Base-by-base conservation (phyloP, 1,284 basidiomycete genomes). In the Cerioporus squamosus region DNA sequence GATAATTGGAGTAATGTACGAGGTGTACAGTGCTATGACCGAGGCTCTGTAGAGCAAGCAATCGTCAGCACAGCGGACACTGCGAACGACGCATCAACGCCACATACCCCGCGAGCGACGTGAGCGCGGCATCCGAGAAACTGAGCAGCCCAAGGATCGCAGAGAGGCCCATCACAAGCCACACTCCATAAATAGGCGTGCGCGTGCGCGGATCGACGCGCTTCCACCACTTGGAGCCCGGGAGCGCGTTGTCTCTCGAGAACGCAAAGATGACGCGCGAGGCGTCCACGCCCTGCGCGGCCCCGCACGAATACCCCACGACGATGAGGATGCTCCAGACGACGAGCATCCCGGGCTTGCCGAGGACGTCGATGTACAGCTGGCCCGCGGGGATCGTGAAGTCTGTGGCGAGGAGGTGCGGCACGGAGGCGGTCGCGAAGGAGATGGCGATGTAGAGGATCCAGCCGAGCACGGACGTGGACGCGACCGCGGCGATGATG, bases 181-280 rank as follows among this genome's bases (percentile, higher is more conserved):
- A 90, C 5, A 88, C 88, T 2, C 87, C 88, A 61, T 88, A 83
- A 14, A 90, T 87, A 0, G 88, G 88, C 1, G 88, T 90, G 62
- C 83, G 80, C 9, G 86, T 88, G 57, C 70, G 66, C 8, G 52
- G 66, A 62, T 87, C 86, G 49, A 90, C 79, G 55, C 72, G 74
- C 64, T 88, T 88, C 86, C 85, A 87, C 77, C 79, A 86, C 14
- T 79, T 77, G 20, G 88, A 90, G 10, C 87, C 86, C 4, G 89
- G 89, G 8, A 91, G 78, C 5, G 88, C 89, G 60, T 88, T 83
- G 63, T 91, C 89, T 33, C 88, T 77, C 20, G 88, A 85, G 67
- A 90, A 91, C 10, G 88, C 88, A 62, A 89, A 90, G 44, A 89
- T 80, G 12, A 89, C 88, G 6, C 89, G 84, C 40, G 88, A 90